Percentiles rank a stretch among this genome's conserved stretches.
These are phyloP conservation scores for Anacardium occidentale DNA, from an alignment of 345 rosid species.

Conservation along the genomic window DNA sequence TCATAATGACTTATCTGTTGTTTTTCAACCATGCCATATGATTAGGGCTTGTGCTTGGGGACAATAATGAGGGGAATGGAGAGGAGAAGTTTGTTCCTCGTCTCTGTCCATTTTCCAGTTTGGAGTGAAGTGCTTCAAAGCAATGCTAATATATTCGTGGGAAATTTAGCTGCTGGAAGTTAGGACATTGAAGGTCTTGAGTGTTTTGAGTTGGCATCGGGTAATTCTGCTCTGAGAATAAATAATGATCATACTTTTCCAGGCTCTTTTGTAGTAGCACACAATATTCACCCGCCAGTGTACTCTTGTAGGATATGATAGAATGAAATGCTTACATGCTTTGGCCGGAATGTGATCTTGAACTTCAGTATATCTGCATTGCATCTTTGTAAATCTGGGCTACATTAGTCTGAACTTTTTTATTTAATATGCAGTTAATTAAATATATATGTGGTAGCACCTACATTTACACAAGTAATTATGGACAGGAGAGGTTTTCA, in stretches of 20 bases:
- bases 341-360: slow-evolving; percentile 13
- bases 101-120: slow-evolving; percentile 17
- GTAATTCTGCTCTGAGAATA: slow-evolving; percentile 26
- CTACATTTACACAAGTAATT: not conserved
- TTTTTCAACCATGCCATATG: slow-evolving; percentile 9
- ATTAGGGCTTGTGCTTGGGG: slow-evolving; percentile 63
- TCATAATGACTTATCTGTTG: slow-evolving; percentile 1
- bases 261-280: slow-evolving; percentile 21
- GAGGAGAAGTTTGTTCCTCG: slow-evolving; percentile 12
- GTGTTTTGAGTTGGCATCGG: slow-evolving; percentile 15
- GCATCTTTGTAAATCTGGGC: slow-evolving; percentile 20
- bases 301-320: slow-evolving; percentile 23
- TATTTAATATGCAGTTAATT: not conserved
- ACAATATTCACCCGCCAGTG: slow-evolving; percentile 20
- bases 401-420: not conserved
- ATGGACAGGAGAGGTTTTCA: not conserved
- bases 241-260: slow-evolving; percentile 25
- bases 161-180: slow-evolving; percentile 18
- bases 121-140: slow-evolving; percentile 20
- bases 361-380: slow-evolving; percentile 1
- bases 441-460: not conserved
- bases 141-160: slow-evolving; percentile 10
- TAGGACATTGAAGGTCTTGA: slow-evolving; percentile 19
- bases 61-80: slow-evolving; percentile 33
- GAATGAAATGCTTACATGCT: slow-evolving; percentile 23